Evolutionary conservation across 306 rosid species (phyloP).

Genomic region (Cucurbita ficifolia): DNA sequence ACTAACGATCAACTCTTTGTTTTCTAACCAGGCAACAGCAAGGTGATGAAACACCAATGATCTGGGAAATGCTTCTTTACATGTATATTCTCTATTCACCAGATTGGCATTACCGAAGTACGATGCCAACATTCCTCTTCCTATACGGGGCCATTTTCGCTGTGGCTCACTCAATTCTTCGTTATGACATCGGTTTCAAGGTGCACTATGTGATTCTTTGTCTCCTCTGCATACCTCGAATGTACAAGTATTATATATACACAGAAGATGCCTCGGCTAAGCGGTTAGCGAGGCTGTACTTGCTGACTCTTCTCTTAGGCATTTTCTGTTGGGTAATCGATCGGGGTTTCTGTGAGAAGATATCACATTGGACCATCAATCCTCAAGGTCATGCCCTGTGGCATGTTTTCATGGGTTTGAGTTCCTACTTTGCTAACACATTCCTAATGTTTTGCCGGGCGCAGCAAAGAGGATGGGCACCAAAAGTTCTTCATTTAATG

Average conservation of each 20-base stretch:
- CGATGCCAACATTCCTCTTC: slow-evolving; percentile 79
- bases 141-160: slow-evolving; percentile 60
- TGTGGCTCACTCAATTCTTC: slow-evolving; percentile 35
- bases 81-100: slow-evolving; percentile 79
- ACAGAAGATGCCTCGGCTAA: slow-evolving; percentile 45
- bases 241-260: slow-evolving; percentile 74
- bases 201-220: slow-evolving; percentile 48
- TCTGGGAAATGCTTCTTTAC: slow-evolving; percentile 84
- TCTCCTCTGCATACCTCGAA: slow-evolving; percentile 73
- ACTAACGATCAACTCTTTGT: not conserved
- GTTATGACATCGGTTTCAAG: slow-evolving; percentile 54
- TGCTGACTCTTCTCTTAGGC: slow-evolving; percentile 44
- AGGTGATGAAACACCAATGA: slow-evolving; percentile 83
- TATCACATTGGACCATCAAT: slow-evolving; percentile 44
- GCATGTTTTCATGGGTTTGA: slow-evolving; percentile 73
- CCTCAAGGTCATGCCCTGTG: slow-evolving; percentile 85
- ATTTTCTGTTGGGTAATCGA: slow-evolving; percentile 54
- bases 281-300: slow-evolving; percentile 40
- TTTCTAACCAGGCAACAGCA: slow-evolving; percentile 61
- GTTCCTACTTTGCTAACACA: slow-evolving; percentile 59
- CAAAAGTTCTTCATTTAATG: slow-evolving; percentile 35
- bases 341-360: slow-evolving; percentile 45
- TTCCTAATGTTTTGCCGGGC: slow-evolving; percentile 92
- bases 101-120: slow-evolving; percentile 75
- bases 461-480: slow-evolving; percentile 62